Evolutionary conservation across 331 rosid species (phyloP).

Genomic region (Malus hybrid): DNA sequence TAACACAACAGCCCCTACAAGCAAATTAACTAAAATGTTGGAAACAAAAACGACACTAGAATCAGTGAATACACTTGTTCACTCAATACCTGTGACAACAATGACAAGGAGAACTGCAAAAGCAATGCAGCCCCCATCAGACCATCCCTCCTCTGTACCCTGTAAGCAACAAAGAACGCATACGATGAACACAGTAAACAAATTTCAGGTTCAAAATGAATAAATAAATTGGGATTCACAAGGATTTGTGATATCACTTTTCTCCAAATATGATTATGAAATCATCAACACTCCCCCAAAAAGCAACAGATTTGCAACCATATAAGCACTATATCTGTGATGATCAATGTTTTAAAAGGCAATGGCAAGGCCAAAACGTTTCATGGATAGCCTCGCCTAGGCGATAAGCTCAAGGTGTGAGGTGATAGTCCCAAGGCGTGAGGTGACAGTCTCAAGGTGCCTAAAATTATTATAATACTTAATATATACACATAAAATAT

Average conservation of each 20-base stretch:
- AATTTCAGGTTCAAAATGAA: not conserved
- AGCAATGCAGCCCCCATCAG: constrained; percentile 98
- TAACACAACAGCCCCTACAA: not conserved
- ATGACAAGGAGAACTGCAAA: constrained; percentile 97
- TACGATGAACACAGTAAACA: not conserved
- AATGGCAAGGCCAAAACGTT: no score
- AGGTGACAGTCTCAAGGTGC: no score
- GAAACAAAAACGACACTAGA: not conserved
- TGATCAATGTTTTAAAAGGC: no score
- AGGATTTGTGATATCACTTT: not conserved
- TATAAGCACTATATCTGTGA: not conserved
- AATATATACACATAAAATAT: no score
- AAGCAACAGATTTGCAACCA: not conserved
- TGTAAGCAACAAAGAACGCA: constrained; percentile 24
- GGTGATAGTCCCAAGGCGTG: no score
- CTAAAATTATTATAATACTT: no score
- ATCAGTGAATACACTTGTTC: not conserved
- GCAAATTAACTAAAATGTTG: not conserved
- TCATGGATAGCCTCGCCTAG: no score
- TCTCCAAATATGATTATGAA: not conserved
- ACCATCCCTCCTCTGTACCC: constrained; percentile 98
- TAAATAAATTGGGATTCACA: not conserved
- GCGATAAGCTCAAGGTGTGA: no score
- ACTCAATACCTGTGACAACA: constrained; percentile 74
- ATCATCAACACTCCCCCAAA: not conserved